Evolutionary conservation across 2,329 filamentous ascomycete species (phyloP).

Genomic region (Botrytis elliptica): DNA sequence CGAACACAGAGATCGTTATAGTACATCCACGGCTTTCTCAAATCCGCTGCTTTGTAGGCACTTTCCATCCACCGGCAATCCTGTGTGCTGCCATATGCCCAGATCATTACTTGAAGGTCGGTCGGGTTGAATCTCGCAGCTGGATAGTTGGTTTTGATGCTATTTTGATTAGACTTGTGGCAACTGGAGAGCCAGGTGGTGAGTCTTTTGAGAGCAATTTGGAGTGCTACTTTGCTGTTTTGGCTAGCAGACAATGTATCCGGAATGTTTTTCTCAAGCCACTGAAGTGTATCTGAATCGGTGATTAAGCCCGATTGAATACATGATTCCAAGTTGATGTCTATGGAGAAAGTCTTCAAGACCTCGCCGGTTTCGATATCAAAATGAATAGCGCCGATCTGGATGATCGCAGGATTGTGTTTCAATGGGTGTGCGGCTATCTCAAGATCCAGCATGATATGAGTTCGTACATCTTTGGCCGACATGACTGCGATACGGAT

Average conservation of each 20-base stretch:
- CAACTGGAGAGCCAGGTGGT: not conserved
- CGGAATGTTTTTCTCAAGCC: constrained; percentile 1
- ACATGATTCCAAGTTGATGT: not conserved
- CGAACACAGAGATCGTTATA: constrained; percentile 6
- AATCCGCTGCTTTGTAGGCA: not conserved
- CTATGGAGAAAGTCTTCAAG: not conserved
- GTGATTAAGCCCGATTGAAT: constrained; percentile 1
- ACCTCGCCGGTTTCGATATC: not conserved
- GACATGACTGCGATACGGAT: not conserved
- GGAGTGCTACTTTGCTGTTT: not conserved
- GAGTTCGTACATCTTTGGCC: constrained; percentile 4
- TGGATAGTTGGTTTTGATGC: not conserved
- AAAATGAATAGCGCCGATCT: constrained; percentile 13
- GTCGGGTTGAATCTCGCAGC: not conserved
- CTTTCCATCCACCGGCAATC: constrained; percentile 7
- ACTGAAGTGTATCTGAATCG: not conserved
- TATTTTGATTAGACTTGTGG: not conserved
- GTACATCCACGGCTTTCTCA: not conserved
- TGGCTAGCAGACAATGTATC: constrained; percentile 3
- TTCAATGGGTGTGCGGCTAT: constrained; percentile 1
- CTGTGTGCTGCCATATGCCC: constrained; percentile 10
- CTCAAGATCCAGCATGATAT: constrained; percentile 17
- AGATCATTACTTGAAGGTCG: constrained; percentile 10
- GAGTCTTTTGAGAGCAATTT: not conserved
- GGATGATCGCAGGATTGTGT: constrained; percentile 14